Percentiles rank a stretch among this genome's conserved stretches.
phyloP scores from a whole-genome alignment of 305 asterid species.

The Fraxinus angustifolia region DNA sequence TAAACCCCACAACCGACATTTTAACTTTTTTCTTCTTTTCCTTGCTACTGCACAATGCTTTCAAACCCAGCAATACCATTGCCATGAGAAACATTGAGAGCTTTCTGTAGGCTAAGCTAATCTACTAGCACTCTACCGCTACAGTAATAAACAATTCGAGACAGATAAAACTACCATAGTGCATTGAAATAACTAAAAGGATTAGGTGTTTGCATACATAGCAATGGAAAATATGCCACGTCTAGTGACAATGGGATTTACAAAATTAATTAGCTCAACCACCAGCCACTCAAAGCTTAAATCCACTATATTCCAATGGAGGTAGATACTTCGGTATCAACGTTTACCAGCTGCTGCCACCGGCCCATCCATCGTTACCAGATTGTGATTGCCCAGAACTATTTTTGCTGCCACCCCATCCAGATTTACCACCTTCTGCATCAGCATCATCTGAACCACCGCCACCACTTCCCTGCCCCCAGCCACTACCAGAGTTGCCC shows the following conservation, averaged over 20 bases:
- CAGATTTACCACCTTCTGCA: conserved; percentile 37
- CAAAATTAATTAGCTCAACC: conserved; percentile 14
- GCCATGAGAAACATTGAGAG: background rate
- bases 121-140: background rate
- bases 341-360: background rate
- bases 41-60: background rate
- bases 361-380: conserved; percentile 32
- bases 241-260: background rate
- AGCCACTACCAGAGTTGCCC: background rate
- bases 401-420: conserved; percentile 49
- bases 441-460: conserved; percentile 15
- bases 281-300: conserved; percentile 12
- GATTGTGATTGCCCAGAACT: conserved; percentile 15
- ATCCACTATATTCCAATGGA: background rate
- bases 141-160: background rate
- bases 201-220: background rate
- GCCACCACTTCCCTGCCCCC: conserved; percentile 38
- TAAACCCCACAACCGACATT: background rate
- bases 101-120: background rate
- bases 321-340: background rate
- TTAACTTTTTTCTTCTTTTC: background rate
- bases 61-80: background rate
- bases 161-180: background rate
- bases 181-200: background rate
- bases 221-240: background rate